These are phyloP conservation scores for Pseudopyrenochaeta lycopersici DNA, from an alignment of 2,329 filamentous ascomycete species.

Conservation along the genomic window DNA sequence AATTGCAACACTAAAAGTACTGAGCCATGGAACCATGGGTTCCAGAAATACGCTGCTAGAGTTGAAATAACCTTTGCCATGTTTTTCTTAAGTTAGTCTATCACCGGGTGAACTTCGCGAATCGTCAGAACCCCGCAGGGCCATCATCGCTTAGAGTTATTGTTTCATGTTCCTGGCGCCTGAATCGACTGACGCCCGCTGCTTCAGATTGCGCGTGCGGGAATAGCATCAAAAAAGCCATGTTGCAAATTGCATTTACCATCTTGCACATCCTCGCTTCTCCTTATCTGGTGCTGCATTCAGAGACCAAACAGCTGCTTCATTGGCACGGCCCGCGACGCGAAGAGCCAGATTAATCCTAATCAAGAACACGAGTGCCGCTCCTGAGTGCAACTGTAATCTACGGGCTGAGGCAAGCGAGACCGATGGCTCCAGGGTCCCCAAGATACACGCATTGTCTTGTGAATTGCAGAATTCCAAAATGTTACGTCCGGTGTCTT, in stretches of 20 bases:
- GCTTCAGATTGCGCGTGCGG: constrained; percentile 7
- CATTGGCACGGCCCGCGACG: constrained; percentile 23
- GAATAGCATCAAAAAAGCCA: constrained; percentile 3
- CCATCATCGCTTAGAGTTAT: constrained; percentile 19
- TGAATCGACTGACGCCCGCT: constrained; percentile 12
- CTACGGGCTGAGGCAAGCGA: constrained; percentile 12
- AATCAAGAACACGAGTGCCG: constrained; percentile 29
- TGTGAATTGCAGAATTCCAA: neutral
- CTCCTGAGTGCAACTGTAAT: constrained; percentile 9
- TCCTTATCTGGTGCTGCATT: constrained; percentile 5
- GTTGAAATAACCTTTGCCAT: constrained; percentile 18
- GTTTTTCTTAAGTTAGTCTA: constrained; percentile 3
- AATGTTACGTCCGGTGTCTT: neutral
- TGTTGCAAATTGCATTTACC: neutral
- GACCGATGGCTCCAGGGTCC: neutral
- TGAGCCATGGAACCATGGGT: neutral
- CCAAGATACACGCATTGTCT: neutral
- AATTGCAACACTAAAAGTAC: constrained; percentile 8
- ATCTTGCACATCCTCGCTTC: constrained; percentile 12
- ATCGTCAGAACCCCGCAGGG: constrained; percentile 16
- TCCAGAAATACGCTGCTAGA: constrained; percentile 13
- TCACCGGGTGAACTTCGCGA: constrained; percentile 10
- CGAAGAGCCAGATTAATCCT: constrained; percentile 24
- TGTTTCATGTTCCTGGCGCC: constrained; percentile 33
- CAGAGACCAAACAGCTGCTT: constrained; percentile 13